Percentiles rank a stretch among this genome's conserved stretches.
These are phyloP conservation scores for Solanum chiquidenum DNA, from an alignment of 257 asterid species.

Conservation along the genomic window DNA sequence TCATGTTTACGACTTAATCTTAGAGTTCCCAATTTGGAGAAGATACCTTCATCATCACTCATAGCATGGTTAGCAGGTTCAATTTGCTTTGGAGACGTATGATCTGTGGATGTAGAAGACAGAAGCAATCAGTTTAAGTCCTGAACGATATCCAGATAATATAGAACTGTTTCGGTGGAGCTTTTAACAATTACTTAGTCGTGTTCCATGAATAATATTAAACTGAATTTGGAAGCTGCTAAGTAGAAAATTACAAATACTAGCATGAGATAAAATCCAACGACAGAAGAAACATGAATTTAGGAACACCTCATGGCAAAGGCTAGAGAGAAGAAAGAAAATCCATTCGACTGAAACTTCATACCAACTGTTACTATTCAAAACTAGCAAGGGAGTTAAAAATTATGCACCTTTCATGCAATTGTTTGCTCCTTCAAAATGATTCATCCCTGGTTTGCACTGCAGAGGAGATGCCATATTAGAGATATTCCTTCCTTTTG, in stretches of 20 bases:
- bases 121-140: neutral
- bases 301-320: neutral
- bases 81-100: constrained; percentile 27
- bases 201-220: neutral
- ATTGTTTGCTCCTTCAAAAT: constrained; percentile 15
- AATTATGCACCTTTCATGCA: neutral
- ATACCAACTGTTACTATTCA: neutral
- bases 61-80: constrained; percentile 25
- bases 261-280: neutral
- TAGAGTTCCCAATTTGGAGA: constrained; percentile 41
- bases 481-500: constrained; percentile 9
- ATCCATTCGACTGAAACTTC: neutral
- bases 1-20: constrained; percentile 50
- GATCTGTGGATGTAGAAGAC: constrained; percentile 29
- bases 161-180: neutral
- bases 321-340: neutral
- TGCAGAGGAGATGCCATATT: constrained; percentile 26
- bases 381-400: neutral
- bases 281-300: neutral
- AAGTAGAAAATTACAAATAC: neutral
- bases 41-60: constrained; percentile 60
- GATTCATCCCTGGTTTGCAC: constrained; percentile 28
- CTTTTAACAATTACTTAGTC: neutral
- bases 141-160: neutral
- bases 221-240: neutral